Evolutionary conservation across 1,284 basidiomycete genomes (phyloP).

Genomic region (Gastroboletus turbinatus): DNA sequence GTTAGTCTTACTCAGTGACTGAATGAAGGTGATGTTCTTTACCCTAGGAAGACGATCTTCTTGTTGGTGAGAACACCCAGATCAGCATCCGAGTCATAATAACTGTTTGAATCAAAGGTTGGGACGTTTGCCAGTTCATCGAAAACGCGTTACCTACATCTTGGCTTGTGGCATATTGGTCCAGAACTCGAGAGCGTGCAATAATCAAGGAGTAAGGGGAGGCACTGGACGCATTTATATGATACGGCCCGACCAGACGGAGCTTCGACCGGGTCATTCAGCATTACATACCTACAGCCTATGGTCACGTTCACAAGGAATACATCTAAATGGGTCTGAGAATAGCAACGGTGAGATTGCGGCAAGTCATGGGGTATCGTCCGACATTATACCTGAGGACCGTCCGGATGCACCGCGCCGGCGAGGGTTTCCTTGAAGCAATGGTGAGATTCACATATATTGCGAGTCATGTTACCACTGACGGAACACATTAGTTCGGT

Average conservation of each 20-base stretch:
- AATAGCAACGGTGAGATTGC: constrained; percentile 18
- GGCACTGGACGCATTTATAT: constrained; percentile 9
- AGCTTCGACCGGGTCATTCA: constrained; percentile 1
- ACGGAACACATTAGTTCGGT: background rate
- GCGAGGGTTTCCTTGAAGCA: background rate
- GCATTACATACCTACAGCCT: background rate
- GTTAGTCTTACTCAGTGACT: constrained; percentile 1
- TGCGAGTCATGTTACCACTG: background rate
- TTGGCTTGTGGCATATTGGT: constrained; percentile 42
- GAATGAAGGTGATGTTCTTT: constrained; percentile 10
- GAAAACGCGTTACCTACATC: constrained; percentile 38
- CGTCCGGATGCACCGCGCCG: constrained; percentile 12
- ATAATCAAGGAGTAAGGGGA: background rate
- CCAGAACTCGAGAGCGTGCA: background rate
- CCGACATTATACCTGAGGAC: constrained; percentile 4
- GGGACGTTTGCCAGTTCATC: background rate
- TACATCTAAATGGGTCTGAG: background rate
- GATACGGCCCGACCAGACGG: background rate
- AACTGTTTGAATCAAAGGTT: constrained; percentile 36
- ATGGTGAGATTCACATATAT: background rate
- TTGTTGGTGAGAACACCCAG: constrained; percentile 47
- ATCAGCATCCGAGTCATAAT: constrained; percentile 62
- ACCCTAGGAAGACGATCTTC: constrained; percentile 64
- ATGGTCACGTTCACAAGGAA: constrained; percentile 17
- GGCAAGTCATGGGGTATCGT: constrained; percentile 20